Percentiles rank a stretch among this genome's conserved stretches.
Conservation (phyloP, 2,329 filamentous ascomycete genomes). For the Blastomyces silverae region DNA sequence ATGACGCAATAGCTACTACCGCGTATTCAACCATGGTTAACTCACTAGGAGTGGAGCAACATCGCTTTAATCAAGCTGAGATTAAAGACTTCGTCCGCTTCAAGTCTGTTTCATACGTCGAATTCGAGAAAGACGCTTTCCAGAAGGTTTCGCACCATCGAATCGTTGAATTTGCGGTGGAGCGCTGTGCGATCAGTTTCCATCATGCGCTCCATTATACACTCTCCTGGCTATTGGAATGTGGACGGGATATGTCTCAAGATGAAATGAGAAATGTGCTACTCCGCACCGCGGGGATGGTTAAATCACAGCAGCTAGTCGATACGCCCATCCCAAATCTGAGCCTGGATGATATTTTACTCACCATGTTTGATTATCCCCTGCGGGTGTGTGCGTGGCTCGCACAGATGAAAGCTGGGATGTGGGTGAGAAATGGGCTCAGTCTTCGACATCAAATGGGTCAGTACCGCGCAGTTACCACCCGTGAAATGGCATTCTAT, state of each 20-base stretch:
- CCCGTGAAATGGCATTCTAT: constrained; percentile 88
- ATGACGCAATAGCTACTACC: constrained; percentile 60
- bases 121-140: constrained; percentile 57
- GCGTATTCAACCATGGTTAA: constrained; percentile 81
- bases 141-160: constrained; percentile 50
- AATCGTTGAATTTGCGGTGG: constrained; percentile 80
- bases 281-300: constrained; percentile 58
- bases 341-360: constrained; percentile 67
- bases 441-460: constrained; percentile 91
- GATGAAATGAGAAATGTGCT: constrained; percentile 63
- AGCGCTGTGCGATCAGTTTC: constrained; percentile 88
- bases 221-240: constrained; percentile 90
- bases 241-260: constrained; percentile 66
- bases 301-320: constrained; percentile 50
- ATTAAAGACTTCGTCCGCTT: constrained; percentile 81
- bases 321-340: constrained; percentile 46
- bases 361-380: constrained; percentile 87
- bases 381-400: constrained; percentile 92
- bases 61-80: constrained; percentile 77
- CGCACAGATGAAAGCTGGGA: constrained; percentile 93
- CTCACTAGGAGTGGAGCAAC: constrained; percentile 80
- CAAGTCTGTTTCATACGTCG: constrained; percentile 68
- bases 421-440: constrained; percentile 98
- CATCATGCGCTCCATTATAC: constrained; percentile 96
- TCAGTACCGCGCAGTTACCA: constrained; percentile 81